phyloP scores from a whole-genome alignment of 768 basidiomycete species.

The Naganishia vaughanmartiniae region DNA sequence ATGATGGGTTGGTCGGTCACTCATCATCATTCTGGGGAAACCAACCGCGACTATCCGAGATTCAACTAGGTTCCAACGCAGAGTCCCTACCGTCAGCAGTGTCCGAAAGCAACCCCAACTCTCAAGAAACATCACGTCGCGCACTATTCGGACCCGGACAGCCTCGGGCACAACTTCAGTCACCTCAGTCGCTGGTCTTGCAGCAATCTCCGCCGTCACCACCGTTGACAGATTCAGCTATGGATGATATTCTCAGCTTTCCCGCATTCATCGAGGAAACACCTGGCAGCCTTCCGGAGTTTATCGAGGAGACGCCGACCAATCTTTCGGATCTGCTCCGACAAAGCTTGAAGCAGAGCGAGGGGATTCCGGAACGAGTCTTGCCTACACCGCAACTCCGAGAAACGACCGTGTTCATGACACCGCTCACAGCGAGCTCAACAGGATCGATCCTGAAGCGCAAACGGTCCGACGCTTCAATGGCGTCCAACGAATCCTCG shows the following conservation, averaged over 20 bases:
- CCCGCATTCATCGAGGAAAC: slow-evolving; percentile 3
- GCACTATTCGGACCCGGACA: background rate
- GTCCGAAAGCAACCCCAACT: slow-evolving; percentile 5
- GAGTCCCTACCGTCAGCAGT: background rate
- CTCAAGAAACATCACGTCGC: background rate
- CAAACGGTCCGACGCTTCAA: slow-evolving; percentile 9
- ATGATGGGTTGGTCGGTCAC: slow-evolving; percentile 21
- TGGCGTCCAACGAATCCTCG: slow-evolving; percentile 18
- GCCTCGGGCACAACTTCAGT: background rate
- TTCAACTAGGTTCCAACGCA: background rate
- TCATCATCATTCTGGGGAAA: slow-evolving; percentile 26
- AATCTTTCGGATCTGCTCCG: background rate
- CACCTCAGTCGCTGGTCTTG: background rate
- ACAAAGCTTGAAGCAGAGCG: background rate
- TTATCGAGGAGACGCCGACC: slow-evolving; percentile 3
- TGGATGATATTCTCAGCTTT: slow-evolving; percentile 2
- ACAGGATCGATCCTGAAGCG: slow-evolving; percentile 20
- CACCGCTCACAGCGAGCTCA: slow-evolving; percentile 5
- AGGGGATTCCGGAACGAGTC: background rate
- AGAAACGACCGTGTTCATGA: background rate
- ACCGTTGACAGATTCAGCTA: slow-evolving; percentile 2
- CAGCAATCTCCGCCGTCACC: slow-evolving; percentile 17
- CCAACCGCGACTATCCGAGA: slow-evolving; percentile 6
- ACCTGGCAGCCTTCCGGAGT: slow-evolving; percentile 11
- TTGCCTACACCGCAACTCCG: background rate